A percentile compares a stretch with the other conserved stretches of the same genome.
These are phyloP conservation scores for Pythium vanterpoolii DNA, from an alignment of 352 stramenopile species.

Conservation along the genomic window DNA sequence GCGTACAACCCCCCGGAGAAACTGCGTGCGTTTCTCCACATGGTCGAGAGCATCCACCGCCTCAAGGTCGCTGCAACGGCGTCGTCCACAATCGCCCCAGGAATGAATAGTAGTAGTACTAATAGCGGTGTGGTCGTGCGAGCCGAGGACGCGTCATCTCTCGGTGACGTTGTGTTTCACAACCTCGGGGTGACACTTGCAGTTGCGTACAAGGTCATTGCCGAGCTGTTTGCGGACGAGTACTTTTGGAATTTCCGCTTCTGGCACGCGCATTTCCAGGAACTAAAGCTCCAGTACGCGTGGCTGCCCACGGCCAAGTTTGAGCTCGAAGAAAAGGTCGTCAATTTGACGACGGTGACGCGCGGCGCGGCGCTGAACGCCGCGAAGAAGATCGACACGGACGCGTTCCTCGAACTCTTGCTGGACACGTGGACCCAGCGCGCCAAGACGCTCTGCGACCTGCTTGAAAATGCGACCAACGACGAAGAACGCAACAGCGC, in stretches of 20 bases:
- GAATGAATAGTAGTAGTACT: not conserved
- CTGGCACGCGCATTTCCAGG: conserved; percentile 53
- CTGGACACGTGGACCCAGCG: conserved; percentile 61
- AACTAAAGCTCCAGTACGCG: conserved; percentile 47
- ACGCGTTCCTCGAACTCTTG: conserved; percentile 66
- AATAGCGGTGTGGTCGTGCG: not conserved
- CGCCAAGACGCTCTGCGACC: conserved; percentile 37
- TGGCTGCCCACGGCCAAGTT: conserved; percentile 48
- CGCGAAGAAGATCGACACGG: conserved; percentile 70
- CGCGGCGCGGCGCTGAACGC: conserved; percentile 51
- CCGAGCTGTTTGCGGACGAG: conserved; percentile 68
- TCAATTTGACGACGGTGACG: conserved; percentile 23
- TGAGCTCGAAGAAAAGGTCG: conserved; percentile 59
- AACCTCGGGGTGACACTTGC: conserved; percentile 60
- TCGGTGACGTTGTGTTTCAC: conserved; percentile 61
- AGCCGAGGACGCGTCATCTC: conserved; percentile 14
- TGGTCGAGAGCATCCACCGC: conserved; percentile 56
- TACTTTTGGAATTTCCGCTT: conserved; percentile 83
- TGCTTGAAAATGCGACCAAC: conserved; percentile 61
- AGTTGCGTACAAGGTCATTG: conserved; percentile 50
- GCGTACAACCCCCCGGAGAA: conserved; percentile 71
- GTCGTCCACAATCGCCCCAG: not conserved
- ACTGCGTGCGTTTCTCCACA: conserved; percentile 60
- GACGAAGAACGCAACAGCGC: conserved; percentile 35
- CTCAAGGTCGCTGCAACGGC: conserved; percentile 36